Conservation (phyloP, 1,284 basidiomycete genomes). For the Ustanciosporium gigantosporum region DNA sequence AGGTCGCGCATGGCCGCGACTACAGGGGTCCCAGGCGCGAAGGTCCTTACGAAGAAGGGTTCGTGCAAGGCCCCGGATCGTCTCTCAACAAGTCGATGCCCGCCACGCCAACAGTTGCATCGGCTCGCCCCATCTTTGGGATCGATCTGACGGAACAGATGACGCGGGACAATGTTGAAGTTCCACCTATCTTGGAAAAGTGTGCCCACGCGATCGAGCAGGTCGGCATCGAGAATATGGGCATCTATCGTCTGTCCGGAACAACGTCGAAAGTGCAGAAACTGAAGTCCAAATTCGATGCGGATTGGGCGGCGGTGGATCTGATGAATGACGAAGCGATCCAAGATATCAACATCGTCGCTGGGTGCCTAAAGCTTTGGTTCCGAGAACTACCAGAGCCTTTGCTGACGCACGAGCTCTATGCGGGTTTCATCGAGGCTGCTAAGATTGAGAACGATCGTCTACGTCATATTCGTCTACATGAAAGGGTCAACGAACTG, state of each 20-base stretch:
- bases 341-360: conserved; percentile 91
- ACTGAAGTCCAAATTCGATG: conserved; percentile 80
- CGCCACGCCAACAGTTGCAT: conserved; percentile 48
- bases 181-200: conserved; percentile 84
- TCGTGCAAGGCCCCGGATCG: conserved; percentile 34
- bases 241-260: conserved; percentile 91
- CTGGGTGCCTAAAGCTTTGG: conserved; percentile 93
- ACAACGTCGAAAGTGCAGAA: conserved; percentile 84
- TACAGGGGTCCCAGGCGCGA: conserved; percentile 60
- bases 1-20: conserved; percentile 74
- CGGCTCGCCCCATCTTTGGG: conserved; percentile 70
- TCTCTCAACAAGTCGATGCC: not conserved
- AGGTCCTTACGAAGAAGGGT: conserved; percentile 61
- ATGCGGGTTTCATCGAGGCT: conserved; percentile 91
- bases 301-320: conserved; percentile 59
- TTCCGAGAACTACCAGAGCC: conserved; percentile 94
- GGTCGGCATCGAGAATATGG: conserved; percentile 74
- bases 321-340: conserved; percentile 60
- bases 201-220: conserved; percentile 87
- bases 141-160: conserved; percentile 90
- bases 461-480: conserved; percentile 80
- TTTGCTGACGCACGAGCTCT: conserved; percentile 79
- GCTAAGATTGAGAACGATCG: conserved; percentile 77
- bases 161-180: conserved; percentile 81
- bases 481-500: conserved; percentile 95